A percentile compares a stretch with the other conserved stretches of the same genome.
Conservation (phyloP, 2,329 filamentous ascomycete species). For the Colletotrichum somersetense region DNA sequence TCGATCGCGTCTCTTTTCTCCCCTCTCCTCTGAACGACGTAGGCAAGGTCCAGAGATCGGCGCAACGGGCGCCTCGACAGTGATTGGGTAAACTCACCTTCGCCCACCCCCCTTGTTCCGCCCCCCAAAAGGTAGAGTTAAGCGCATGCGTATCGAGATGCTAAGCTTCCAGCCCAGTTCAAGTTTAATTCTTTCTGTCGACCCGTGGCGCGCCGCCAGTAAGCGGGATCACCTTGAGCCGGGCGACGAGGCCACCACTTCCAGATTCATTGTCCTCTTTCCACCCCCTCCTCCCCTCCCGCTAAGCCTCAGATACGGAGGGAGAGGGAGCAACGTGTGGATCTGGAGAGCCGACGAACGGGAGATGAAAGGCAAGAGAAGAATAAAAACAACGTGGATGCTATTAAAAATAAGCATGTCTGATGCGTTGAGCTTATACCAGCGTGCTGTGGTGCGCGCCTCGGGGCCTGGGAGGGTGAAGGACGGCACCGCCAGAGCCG, state of each 20-base stretch:
- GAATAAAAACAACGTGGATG: not conserved
- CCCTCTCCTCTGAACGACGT: not conserved
- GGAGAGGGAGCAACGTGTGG: not conserved
- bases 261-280: not conserved
- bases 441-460: not conserved
- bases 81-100: not conserved
- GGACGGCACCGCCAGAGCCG: not conserved
- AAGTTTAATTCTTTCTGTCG: not conserved
- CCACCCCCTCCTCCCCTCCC: not conserved
- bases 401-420: not conserved
- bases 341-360: not conserved
- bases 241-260: not conserved
- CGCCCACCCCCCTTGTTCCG: not conserved
- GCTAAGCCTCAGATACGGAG: not conserved
- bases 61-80: not conserved
- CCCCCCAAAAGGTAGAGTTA: not conserved
- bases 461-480: not conserved
- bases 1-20: not conserved
- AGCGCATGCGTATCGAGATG: not conserved
- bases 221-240: conserved; percentile 1
- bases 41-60: not conserved
- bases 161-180: conserved; percentile 10
- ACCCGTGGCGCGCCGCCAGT: not conserved
- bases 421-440: not conserved
- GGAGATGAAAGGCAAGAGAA: not conserved